Conservation (phyloP, 2,329 filamentous ascomycete species). For the Colletotrichum euphorbiae region DNA sequence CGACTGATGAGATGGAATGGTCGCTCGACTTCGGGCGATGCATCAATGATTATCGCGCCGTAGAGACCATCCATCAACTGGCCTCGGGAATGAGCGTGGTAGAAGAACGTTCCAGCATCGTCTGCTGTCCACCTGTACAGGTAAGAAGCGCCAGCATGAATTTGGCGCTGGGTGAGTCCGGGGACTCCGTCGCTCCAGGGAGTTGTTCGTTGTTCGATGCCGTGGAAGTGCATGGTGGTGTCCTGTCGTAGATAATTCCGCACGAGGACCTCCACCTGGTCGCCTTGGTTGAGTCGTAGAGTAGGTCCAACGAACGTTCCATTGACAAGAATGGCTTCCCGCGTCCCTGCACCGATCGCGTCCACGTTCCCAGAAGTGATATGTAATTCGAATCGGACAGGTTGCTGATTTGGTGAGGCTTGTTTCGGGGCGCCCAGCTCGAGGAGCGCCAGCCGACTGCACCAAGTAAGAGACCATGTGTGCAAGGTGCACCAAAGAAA, state of each 20-base stretch:
- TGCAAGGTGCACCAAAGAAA: too few relatives aligned
- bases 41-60: slow-evolving; percentile 24
- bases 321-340: slow-evolving; percentile 30
- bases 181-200: slow-evolving; percentile 61
- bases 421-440: too few relatives aligned
- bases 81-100: slow-evolving; percentile 26
- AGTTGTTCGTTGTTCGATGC: slow-evolving; percentile 39
- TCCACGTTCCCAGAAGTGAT: slow-evolving; percentile 8
- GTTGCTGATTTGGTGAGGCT: accelerated
- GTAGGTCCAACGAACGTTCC: slow-evolving; percentile 38
- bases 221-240: slow-evolving; percentile 48
- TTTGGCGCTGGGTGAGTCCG: slow-evolving; percentile 55
- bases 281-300: slow-evolving; percentile 35
- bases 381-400: slow-evolving; percentile 9
- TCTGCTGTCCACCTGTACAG: slow-evolving; percentile 46
- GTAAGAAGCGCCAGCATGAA: slow-evolving; percentile 50
- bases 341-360: neutral
- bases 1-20: slow-evolving; percentile 9
- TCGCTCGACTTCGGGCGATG: accelerated
- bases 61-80: slow-evolving; percentile 37
- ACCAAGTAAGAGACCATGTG: too few relatives aligned
- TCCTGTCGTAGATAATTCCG: slow-evolving; percentile 46
- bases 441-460: too few relatives aligned
- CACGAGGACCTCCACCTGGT: slow-evolving; percentile 42
- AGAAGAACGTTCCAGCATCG: slow-evolving; percentile 34